Evolutionary conservation across 192 early-diverging fungal genomes (phyloP).

Genomic region (Linnemannia schmuckeri): DNA sequence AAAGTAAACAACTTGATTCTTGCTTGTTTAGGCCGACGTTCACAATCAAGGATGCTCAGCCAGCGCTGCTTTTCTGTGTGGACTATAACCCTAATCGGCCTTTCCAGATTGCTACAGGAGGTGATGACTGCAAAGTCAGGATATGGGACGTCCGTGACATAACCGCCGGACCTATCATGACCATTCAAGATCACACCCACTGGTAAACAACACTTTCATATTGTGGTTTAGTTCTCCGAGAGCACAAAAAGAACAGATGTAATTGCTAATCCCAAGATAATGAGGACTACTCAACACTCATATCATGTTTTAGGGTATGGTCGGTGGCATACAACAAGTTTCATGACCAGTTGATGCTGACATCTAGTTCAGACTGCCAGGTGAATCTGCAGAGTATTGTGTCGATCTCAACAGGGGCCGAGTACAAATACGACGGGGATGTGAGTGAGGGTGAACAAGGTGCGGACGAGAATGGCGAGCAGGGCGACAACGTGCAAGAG

Average conservation of each 20-base stretch:
- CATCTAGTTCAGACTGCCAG: slow-evolving; percentile 86
- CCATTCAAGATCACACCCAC: slow-evolving; percentile 85
- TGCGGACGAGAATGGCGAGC: slow-evolving; percentile 28
- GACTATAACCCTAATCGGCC: slow-evolving; percentile 94
- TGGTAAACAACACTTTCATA: slow-evolving; percentile 66
- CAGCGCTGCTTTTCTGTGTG: slow-evolving; percentile 74
- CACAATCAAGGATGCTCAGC: slow-evolving; percentile 76
- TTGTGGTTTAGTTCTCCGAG: too few species aligned
- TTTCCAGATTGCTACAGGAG: slow-evolving; percentile 84
- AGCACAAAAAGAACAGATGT: too few species aligned
- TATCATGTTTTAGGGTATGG: slow-evolving; percentile 75
- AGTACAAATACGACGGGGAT: slow-evolving; percentile 54
- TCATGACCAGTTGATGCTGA: slow-evolving; percentile 94
- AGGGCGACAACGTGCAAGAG: slow-evolving; percentile 40
- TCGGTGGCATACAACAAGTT: slow-evolving; percentile 86
- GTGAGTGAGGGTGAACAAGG: slow-evolving; percentile 53
- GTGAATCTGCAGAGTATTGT: slow-evolving; percentile 91
- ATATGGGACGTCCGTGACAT: slow-evolving; percentile 88
- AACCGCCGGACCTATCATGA: slow-evolving; percentile 65
- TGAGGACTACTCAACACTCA: not conserved
- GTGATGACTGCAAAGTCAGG: slow-evolving; percentile 89
- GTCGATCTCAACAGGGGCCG: slow-evolving; percentile 85
- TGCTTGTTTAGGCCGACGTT: slow-evolving; percentile 58
- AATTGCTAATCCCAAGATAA: too few species aligned
- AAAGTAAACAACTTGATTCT: not conserved